Conservation (phyloP, 2,329 filamentous ascomycete genomes). For the Byssoonygena ceratinophila region DNA sequence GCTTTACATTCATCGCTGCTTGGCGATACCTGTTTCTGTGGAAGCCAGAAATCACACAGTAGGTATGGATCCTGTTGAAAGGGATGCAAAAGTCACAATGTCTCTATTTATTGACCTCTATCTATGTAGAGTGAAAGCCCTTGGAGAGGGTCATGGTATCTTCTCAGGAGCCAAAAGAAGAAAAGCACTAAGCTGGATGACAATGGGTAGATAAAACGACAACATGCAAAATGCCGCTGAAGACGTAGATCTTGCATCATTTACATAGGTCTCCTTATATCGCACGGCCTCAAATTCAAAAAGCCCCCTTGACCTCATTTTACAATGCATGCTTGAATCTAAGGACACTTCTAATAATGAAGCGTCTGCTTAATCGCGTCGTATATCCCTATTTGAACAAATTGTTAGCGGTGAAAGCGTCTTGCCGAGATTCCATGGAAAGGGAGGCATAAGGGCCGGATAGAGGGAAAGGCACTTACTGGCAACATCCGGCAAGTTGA, state of each 20-base stretch:
- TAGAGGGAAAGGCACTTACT: constrained; percentile 50
- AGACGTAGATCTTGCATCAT: not conserved
- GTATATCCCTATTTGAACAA: constrained; percentile 50
- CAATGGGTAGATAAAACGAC: not conserved
- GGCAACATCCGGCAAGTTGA: constrained; percentile 73
- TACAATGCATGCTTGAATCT: constrained; percentile 3
- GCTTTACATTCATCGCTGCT: too few relatives aligned
- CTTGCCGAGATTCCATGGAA: not conserved
- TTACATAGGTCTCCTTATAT: not conserved
- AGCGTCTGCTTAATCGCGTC: constrained; percentile 58
- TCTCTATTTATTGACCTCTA: constrained; percentile 7
- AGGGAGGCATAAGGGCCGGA: not conserved
- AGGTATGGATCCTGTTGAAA: too few relatives aligned
- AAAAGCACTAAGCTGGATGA: not conserved
- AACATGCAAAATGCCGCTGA: not conserved
- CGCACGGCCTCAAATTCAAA: not conserved
- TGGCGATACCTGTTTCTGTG: too few relatives aligned
- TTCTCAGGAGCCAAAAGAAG: not conserved
- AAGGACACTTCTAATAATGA: constrained; percentile 44
- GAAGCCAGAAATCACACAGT: too few relatives aligned
- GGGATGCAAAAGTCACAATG: not conserved
- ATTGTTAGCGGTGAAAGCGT: not conserved
- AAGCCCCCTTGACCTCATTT: not conserved
- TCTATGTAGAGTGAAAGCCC: constrained; percentile 9
- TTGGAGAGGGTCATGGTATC: constrained; percentile 6